phyloP scores from a whole-genome alignment of 106 monocot species.

The Platanthera zijinensis region DNA sequence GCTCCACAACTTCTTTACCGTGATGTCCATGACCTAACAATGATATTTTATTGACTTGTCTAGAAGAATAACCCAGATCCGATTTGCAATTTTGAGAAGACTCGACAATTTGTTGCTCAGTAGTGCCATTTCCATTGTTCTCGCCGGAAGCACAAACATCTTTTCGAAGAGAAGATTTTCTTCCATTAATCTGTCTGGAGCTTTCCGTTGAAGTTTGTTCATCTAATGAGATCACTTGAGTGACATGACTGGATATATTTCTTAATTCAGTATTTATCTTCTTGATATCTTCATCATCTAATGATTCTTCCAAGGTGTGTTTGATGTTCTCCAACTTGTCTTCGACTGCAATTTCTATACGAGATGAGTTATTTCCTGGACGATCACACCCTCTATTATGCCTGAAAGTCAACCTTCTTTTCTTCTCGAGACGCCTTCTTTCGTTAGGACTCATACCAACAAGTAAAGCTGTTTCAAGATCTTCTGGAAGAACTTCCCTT shows the following conservation, averaged over 20 bases:
- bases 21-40: constrained; percentile 88
- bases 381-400: constrained; percentile 7
- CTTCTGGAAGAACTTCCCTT: constrained; percentile 57
- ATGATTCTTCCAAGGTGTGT: constrained; percentile 4
- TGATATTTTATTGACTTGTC: constrained; percentile 50
- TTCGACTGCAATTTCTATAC: constrained; percentile 10
- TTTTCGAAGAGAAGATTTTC: background rate
- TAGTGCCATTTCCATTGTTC: constrained; percentile 11
- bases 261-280: background rate
- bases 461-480: constrained; percentile 75
- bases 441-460: constrained; percentile 93
- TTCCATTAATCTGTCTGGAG: constrained; percentile 10
- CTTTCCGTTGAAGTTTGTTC: constrained; percentile 11
- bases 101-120: constrained; percentile 6
- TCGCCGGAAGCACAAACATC: constrained; percentile 8
- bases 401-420: constrained; percentile 49
- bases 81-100: background rate
- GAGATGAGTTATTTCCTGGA: constrained; percentile 9
- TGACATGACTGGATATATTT: constrained; percentile 9
- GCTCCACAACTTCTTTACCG: constrained; percentile 86
- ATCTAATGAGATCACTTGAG: background rate
- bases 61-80: constrained; percentile 17
- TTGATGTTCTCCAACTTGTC: constrained; percentile 2
- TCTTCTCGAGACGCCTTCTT: constrained; percentile 67
- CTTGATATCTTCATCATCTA: constrained; percentile 7